Evolutionary conservation across 1,139 yeast species (phyloP).

Genomic region (Hemisphaericaspora subhashii): DNA sequence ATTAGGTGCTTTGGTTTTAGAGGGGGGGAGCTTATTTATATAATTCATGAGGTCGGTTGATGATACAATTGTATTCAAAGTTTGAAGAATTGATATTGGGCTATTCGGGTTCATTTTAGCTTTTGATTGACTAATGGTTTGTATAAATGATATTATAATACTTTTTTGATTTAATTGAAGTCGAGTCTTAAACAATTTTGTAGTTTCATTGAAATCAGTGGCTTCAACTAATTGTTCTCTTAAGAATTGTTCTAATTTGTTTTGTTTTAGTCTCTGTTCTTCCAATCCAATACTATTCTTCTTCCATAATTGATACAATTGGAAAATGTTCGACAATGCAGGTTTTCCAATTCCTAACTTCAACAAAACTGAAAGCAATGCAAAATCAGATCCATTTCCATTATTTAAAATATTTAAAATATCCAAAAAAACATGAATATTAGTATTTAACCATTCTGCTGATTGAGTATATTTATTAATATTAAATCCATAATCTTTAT

Average conservation of each 20-base stretch:
- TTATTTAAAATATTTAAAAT: constrained; percentile 42
- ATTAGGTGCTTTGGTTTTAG: constrained; percentile 7
- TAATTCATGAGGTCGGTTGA: constrained; percentile 24
- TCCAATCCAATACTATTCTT: neutral
- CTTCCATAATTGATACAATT: constrained; percentile 6
- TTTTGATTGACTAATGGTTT: neutral
- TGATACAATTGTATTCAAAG: constrained; percentile 21
- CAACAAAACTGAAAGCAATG: constrained; percentile 29
- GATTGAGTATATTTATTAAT: constrained; percentile 46
- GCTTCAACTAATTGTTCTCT: neutral
- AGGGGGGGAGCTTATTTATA: constrained; percentile 19
- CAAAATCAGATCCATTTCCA: constrained; percentile 34
- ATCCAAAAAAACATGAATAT: constrained; percentile 51
- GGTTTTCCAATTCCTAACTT: constrained; percentile 15
- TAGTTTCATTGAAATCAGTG: neutral
- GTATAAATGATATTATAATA: constrained; percentile 2
- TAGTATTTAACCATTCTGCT: constrained; percentile 55
- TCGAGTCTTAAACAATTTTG: constrained; percentile 3
- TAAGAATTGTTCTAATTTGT: constrained; percentile 20
- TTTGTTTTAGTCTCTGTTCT: constrained; percentile 4
- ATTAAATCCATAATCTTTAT: constrained; percentile 39
- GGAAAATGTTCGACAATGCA: constrained; percentile 1
- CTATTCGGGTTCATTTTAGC: constrained; percentile 20
- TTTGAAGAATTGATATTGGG: constrained; percentile 7
- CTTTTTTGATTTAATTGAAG: neutral